A percentile compares a stretch with the other conserved stretches of the same genome.
Evolutionary conservation across 2,329 filamentous ascomycete genomes (phyloP).

Genomic region (Bisporella sp.): DNA sequence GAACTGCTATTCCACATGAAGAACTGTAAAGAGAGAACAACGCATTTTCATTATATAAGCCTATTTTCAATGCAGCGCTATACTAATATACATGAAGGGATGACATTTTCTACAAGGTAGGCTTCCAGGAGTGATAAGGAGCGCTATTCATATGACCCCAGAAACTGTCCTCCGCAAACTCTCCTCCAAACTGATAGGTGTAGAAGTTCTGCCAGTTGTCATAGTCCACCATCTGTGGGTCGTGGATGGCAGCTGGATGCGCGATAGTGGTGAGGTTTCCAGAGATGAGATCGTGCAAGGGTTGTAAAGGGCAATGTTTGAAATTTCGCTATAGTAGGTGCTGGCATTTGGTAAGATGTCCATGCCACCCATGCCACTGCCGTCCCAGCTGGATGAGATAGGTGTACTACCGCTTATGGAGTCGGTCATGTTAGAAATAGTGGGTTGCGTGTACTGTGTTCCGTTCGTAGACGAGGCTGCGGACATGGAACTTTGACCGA

Average conservation of each 20-base stretch:
- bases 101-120: no score
- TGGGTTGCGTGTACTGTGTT: slow-evolving; percentile 18
- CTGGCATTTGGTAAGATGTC: no score
- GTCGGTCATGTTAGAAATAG: slow-evolving; percentile 20
- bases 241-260: background rate
- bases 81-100: slow-evolving; percentile 10
- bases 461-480: no score
- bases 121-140: no score
- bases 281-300: slow-evolving; percentile 49
- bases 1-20: background rate
- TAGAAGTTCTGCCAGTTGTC: slow-evolving; percentile 3
- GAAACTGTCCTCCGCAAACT: slow-evolving; percentile 47
- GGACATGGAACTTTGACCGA: no score
- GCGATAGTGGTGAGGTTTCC: slow-evolving; percentile 38
- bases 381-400: slow-evolving; percentile 1
- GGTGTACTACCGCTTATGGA: background rate
- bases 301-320: slow-evolving; percentile 47
- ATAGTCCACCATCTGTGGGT: slow-evolving; percentile 4
- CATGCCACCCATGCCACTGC: slow-evolving; percentile 10
- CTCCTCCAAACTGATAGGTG: slow-evolving; percentile 47
- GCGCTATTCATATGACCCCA: slow-evolving; percentile 47
- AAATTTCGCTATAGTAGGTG: slow-evolving; percentile 23
- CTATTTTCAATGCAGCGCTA: background rate
- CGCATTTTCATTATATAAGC: background rate
- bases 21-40: background rate